Base-by-base conservation (phyloP, 306 rosid species). In the Medicago ruthenica region DNA sequence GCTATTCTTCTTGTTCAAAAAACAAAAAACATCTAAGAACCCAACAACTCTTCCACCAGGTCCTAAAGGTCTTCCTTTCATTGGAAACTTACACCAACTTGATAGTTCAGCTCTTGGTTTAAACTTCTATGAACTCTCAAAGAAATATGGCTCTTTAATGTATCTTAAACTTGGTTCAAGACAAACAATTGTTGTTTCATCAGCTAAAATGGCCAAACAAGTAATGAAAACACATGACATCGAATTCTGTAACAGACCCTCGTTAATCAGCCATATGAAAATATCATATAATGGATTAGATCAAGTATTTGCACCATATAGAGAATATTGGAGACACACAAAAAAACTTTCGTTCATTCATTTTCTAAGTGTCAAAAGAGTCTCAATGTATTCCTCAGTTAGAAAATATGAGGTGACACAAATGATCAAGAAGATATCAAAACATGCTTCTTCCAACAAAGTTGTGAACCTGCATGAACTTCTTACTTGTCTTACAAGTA, bases 41-140 rank as follows among this genome's bases (percentile, higher is more conserved):
- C 40, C 18, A 63, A 16, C 18, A 63, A 16, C 2, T 8, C 22
- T 42, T 41, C 78, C 78, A 55, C 83, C 75, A 31, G 79, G 83
- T 0, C 83, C 83, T 17, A 73, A 21, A 80, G 79, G 83, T 12
- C 75, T 80, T 31, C 83, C 83, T 34, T 53, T 79, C 27, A 55
- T 79, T 17, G 83, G 83, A 7, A 73, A 79, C 41, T 77, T 79
- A 11, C 51, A 64, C 53, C 83, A 73, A 44, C 42, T 79, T 1
- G 44, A 79, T 20, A 42, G 47, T 10, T 27, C 79, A 6, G 2
- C 13, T 18, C 75, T 73, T 18, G 8, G 17, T 20, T 15, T 69
- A 9, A 20, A 55, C 9, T 77, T 73, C 60, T 44, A 55, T 15
- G 48, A 79, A 41, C 73, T 78, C 44, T 78, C 77, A 16, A 78